A percentile compares a stretch with the other conserved stretches of the same genome.
Conservation (phyloP, 306 rosid genomes). For the Vigna angularis region DNA sequence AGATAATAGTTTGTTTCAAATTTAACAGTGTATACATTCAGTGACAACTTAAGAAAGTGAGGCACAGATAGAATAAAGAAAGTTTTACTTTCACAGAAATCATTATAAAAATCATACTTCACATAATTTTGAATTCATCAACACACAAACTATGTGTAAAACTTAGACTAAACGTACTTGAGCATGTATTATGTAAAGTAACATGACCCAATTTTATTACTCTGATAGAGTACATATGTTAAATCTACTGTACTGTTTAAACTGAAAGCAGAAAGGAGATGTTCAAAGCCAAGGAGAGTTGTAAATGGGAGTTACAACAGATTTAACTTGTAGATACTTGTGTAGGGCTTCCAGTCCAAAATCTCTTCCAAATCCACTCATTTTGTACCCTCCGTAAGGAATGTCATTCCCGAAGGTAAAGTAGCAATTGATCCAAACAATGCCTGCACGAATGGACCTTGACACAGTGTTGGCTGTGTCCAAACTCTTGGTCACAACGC, state of each 20-base stretch:
- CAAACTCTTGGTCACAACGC: constrained; percentile 68
- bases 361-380: constrained; percentile 81
- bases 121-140: too few species aligned
- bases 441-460: constrained; percentile 76
- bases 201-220: not conserved
- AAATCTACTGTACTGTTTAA: not conserved
- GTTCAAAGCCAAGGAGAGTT: constrained; percentile 80
- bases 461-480: constrained; percentile 78
- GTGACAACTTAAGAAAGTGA: too few species aligned
- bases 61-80: too few species aligned
- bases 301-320: constrained; percentile 72
- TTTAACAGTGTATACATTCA: too few species aligned
- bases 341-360: constrained; percentile 58
- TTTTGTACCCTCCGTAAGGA: constrained; percentile 76
- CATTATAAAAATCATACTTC: too few species aligned
- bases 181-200: not conserved
- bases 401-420: constrained; percentile 58
- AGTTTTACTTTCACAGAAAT: too few species aligned
- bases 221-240: not conserved
- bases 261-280: not conserved
- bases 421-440: constrained; percentile 78
- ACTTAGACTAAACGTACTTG: not conserved
- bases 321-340: constrained; percentile 69
- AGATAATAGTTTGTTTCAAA: too few species aligned
- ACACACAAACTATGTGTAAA: too few species aligned